Base-by-base conservation (phyloP, 2,329 filamentous ascomycete species). In the Aureobasidium pullulans region DNA sequence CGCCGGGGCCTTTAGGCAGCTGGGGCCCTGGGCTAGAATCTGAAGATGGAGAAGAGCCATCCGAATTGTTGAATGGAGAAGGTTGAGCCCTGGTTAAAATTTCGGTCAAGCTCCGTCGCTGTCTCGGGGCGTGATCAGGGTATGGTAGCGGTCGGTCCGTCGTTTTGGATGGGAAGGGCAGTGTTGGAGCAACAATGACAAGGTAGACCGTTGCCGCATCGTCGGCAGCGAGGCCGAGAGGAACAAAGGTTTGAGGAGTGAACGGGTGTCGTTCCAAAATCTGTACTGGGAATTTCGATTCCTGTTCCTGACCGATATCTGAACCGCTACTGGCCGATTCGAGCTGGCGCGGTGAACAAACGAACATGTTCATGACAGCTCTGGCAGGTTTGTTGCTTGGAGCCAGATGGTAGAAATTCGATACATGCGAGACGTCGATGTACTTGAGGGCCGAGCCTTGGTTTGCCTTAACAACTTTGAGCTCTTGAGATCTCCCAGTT, bases 161-260 rank as follows among this genome's bases (percentile, higher is more conserved):
- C 37, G 66, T 62, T 63, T 44, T 23, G 31, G 48, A 57, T 71
- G 23, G 23, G 23, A 23, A 23, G 10, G 83, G 78, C 8, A 90
- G 74, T 11, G 84, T 90, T 0, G 93, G 92, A 16, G 93, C 93
- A 19, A 97, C 93, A 64, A 97, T 84, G 62, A 97, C 88, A 29
- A 99, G 81, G 71, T 93, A 96, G 23, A 78, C 75, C 10, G 78
- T 77, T 57, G 72, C 67, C 57, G 65, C 65, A 57, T 79, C 74
- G n/a, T 75, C 74, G 10, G 74, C 66, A 1, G 74, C 77, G 31
- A 85, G 67, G 37, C 83, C 82, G 53, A 96, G 77, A 0, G 94
- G 94, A 44, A 89, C 81, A 73, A 99, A 97, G 0, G 91, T 96
- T 76, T 99, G 94, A 1, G 89, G 89, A 1, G 94, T 97, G 74